Percentiles rank a stretch among this genome's conserved stretches.
phyloP scores from a whole-genome alignment of 169 alveolate species.

The Cryptosporidium sp. region DNA sequence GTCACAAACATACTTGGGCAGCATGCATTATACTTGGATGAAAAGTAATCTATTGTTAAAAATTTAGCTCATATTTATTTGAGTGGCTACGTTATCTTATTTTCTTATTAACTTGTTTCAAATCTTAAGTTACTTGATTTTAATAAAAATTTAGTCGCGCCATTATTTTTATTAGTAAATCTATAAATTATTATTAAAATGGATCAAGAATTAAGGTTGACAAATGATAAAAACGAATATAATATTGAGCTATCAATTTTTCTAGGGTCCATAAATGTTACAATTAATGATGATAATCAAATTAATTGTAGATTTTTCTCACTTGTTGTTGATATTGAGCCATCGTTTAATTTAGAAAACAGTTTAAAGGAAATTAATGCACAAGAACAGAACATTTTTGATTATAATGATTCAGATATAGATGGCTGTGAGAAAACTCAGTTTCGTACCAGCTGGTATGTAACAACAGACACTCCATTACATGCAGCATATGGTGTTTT shows the following conservation, averaged over 20 bases:
- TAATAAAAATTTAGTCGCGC: background rate
- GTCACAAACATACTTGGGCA: too few species aligned
- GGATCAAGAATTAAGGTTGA: background rate
- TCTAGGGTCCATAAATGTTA: conserved; percentile 27
- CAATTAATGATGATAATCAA: conserved; percentile 19
- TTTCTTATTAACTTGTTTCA: background rate
- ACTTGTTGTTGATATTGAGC: conserved; percentile 39
- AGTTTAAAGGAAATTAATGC: background rate
- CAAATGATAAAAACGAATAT: background rate
- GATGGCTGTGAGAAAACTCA: conserved; percentile 12
- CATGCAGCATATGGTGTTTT: conserved; percentile 7
- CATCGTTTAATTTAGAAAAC: conserved; percentile 17
- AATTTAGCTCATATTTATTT: too few species aligned
- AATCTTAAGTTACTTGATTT: background rate
- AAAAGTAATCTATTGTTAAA: background rate
- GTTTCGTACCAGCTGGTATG: conserved; percentile 46
- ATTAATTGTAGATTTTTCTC: conserved; percentile 15
- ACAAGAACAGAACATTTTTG: background rate
- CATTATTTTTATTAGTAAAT: background rate
- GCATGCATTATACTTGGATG: background rate
- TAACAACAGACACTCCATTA: background rate
- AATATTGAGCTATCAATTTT: conserved; percentile 16
- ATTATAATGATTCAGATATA: conserved; percentile 34
- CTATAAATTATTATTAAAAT: conserved; percentile 1
- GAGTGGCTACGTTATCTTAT: background rate